Conservation (phyloP, 2,329 filamentous ascomycete genomes). For the Pezicula radicicola region DNA sequence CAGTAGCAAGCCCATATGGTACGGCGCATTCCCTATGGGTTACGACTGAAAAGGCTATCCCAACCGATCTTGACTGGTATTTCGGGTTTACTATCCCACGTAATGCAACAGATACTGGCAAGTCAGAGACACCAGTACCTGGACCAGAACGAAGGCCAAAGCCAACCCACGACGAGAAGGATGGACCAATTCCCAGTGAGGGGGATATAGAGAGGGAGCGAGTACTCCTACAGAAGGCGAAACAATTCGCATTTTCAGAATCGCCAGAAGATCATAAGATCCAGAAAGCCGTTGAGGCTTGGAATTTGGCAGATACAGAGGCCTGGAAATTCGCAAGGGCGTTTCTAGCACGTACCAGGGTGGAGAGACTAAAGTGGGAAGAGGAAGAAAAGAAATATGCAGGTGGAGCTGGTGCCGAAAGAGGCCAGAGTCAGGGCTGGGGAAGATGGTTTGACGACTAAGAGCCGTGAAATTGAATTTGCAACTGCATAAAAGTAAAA, state of each 20-base stretch:
- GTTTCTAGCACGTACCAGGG: constrained; percentile 57
- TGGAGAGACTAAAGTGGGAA: constrained; percentile 68
- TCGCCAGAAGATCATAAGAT: constrained; percentile 41
- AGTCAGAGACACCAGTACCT: constrained; percentile 55
- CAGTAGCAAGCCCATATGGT: constrained; percentile 67
- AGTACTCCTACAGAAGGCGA: constrained; percentile 50
- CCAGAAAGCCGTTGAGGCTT: constrained; percentile 57
- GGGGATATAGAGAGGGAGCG: constrained; percentile 54
- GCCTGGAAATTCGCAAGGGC: constrained; percentile 74
- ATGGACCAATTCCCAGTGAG: constrained; percentile 47
- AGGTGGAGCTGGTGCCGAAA: constrained; percentile 51
- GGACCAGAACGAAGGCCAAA: constrained; percentile 54
- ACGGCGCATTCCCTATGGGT: constrained; percentile 74
- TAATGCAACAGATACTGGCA: constrained; percentile 46
- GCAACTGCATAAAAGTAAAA: background rate
- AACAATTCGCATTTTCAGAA: constrained; percentile 43
- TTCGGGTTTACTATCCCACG: constrained; percentile 81
- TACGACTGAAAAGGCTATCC: constrained; percentile 60
- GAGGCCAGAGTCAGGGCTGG: constrained; percentile 20
- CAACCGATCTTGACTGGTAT: constrained; percentile 77
- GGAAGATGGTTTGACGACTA: constrained; percentile 27
- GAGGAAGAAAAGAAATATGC: constrained; percentile 64
- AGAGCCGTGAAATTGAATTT: background rate
- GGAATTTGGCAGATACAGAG: constrained; percentile 72
- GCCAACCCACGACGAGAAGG: constrained; percentile 42